A percentile compares a stretch with the other conserved stretches of the same genome.
These are phyloP conservation scores for Penicillium sp. DNA, from an alignment of 2,329 filamentous ascomycete genomes.

Conservation along the genomic window DNA sequence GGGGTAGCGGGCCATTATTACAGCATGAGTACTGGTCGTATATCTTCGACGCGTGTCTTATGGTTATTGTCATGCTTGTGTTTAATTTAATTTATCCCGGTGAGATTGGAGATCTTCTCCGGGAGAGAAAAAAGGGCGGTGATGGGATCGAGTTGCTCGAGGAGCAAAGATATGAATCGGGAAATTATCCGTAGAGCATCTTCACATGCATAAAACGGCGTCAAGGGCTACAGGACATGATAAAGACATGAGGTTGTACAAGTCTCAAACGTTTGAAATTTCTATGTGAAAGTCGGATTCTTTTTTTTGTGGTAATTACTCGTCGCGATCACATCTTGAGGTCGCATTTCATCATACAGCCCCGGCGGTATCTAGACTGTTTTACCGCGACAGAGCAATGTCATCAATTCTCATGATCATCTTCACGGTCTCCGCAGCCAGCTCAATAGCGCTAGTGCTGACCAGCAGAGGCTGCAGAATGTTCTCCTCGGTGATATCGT, in stretches of 20 bases:
- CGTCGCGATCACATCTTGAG: slow-evolving; percentile 16
- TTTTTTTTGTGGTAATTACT: slow-evolving; percentile 24
- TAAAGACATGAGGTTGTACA: neutral
- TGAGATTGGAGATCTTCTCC: neutral
- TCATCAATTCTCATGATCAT: slow-evolving; percentile 75
- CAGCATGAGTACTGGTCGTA: neutral
- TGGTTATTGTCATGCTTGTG: neutral
- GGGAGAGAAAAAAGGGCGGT: neutral
- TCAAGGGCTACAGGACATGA: neutral
- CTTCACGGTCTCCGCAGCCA: slow-evolving; percentile 98
- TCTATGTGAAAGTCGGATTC: slow-evolving; percentile 20
- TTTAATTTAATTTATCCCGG: neutral
- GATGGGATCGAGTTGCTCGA: neutral
- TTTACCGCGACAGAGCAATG: slow-evolving; percentile 55
- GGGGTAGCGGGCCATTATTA: neutral
- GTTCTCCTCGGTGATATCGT: slow-evolving; percentile 94
- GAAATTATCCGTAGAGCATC: neutral
- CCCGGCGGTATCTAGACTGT: slow-evolving; percentile 13
- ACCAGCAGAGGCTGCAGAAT: slow-evolving; percentile 94
- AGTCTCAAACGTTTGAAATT: neutral
- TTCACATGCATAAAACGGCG: neutral
- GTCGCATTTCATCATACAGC: slow-evolving; percentile 28
- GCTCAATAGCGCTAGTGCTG: slow-evolving; percentile 93
- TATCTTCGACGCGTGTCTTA: neutral
- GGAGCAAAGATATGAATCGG: neutral